Conservation (phyloP, 2,329 filamentous ascomycete species). For the Colletotrichum graminicola region DNA sequence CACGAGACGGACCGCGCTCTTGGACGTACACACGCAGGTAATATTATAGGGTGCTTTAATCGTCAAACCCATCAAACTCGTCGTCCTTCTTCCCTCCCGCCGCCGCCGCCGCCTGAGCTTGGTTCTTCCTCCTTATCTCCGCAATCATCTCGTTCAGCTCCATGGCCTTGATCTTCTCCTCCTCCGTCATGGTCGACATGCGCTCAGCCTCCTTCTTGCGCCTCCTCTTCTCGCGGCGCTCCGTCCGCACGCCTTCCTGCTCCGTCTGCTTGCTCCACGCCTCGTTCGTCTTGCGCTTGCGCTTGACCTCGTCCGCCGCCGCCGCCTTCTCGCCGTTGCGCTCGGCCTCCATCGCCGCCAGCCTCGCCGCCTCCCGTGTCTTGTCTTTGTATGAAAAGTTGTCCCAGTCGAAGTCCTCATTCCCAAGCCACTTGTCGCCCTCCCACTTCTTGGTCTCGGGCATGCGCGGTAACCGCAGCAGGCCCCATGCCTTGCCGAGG, state of each 20-base stretch:
- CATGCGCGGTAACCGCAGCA: conserved; percentile 92
- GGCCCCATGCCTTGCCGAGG: conserved; percentile 84
- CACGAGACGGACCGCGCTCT: not conserved
- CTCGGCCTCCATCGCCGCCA: conserved; percentile 66
- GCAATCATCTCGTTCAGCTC: conserved; percentile 75
- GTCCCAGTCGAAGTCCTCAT: conserved; percentile 73
- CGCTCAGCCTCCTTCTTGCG: conserved; percentile 74
- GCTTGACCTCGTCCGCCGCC: conserved; percentile 56
- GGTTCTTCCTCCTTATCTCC: conserved; percentile 71
- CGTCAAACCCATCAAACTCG: conserved; percentile 71
- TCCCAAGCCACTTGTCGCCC: conserved; percentile 73
- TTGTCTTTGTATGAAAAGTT: conserved; percentile 79
- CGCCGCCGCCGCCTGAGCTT: conserved; percentile 52
- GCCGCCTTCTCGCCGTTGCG: conserved; percentile 53
- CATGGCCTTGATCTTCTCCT: conserved; percentile 72
- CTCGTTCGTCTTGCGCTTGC: conserved; percentile 73
- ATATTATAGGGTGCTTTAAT: conserved; percentile 29
- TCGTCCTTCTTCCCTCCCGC: conserved; percentile 53
- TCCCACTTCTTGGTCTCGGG: conserved; percentile 84
- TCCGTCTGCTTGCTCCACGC: conserved; percentile 82
- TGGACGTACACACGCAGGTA: not conserved
- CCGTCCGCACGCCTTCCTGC: conserved; percentile 71
- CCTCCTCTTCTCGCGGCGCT: conserved; percentile 73
- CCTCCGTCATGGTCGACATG: conserved; percentile 75
- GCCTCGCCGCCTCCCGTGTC: conserved; percentile 74